phyloP scores from a whole-genome alignment of 2,329 filamentous ascomycete species.

The Metarhizium robertsii region DNA sequence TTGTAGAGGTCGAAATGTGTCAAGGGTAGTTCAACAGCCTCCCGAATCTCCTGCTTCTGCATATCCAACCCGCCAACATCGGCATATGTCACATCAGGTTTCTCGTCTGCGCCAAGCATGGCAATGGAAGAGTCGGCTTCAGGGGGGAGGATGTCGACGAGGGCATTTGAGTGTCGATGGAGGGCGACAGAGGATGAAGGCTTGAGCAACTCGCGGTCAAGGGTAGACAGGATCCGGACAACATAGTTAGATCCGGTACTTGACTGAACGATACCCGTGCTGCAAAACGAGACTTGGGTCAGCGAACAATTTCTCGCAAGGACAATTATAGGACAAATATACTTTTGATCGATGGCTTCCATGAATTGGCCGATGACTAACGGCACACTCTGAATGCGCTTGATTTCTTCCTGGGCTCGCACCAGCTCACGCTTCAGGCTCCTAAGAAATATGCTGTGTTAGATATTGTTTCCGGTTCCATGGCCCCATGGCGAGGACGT shows the following conservation, averaged over 20 bases:
- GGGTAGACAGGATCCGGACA: slow-evolving; percentile 93
- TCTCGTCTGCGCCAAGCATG: slow-evolving; percentile 94
- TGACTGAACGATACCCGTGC: slow-evolving; percentile 96
- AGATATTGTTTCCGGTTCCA: slow-evolving; percentile 3
- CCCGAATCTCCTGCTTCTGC: slow-evolving; percentile 99
- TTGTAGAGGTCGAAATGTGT: slow-evolving; percentile 98
- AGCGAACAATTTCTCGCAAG: neutral
- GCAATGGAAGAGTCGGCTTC: slow-evolving; percentile 98
- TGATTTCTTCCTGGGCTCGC: slow-evolving; percentile 97
- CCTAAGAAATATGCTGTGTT: slow-evolving; percentile 33
- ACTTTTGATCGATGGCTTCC: slow-evolving; percentile 99
- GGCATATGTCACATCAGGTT: slow-evolving; percentile 95
- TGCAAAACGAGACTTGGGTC: slow-evolving; percentile 27
- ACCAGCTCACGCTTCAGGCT: slow-evolving; percentile 96
- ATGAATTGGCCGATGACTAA: slow-evolving; percentile 99
- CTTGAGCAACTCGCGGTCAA: slow-evolving; percentile 96
- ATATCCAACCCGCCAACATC: slow-evolving; percentile 97
- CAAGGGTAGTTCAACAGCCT: slow-evolving; percentile 91
- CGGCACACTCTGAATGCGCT: slow-evolving; percentile 96
- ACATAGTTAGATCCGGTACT: slow-evolving; percentile 98
- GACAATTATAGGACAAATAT: slow-evolving; percentile 21
- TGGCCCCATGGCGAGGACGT: neutral
- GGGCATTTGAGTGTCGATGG: slow-evolving; percentile 94
- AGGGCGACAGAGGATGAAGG: slow-evolving; percentile 95
- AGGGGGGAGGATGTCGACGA: slow-evolving; percentile 97